phyloP scores from a whole-genome alignment of 1,284 basidiomycete species.

The Leccinum variabile region DNA sequence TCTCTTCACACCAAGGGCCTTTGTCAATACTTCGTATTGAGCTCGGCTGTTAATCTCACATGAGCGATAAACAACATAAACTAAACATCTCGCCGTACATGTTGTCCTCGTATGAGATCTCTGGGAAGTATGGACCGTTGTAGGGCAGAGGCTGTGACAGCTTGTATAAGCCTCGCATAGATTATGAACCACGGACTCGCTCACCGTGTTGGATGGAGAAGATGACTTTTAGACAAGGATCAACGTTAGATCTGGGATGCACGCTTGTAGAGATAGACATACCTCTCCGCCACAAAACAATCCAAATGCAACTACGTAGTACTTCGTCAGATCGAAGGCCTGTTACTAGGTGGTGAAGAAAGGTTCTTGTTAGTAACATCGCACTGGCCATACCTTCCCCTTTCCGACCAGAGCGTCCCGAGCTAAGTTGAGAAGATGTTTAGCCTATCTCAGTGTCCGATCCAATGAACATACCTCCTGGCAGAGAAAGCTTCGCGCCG shows the following conservation, averaged over 20 bases:
- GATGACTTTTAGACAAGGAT: conserved; percentile 10
- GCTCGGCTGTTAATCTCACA: conserved; percentile 41
- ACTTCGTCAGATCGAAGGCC: conserved; percentile 50
- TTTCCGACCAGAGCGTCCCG: conserved; percentile 49
- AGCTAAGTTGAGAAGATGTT: conserved; percentile 33
- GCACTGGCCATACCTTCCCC: conserved; percentile 38
- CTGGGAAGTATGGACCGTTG: conserved; percentile 47
- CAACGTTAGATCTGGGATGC: not conserved
- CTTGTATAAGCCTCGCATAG: conserved; percentile 14
- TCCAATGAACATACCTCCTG: conserved; percentile 13
- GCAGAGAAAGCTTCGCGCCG: conserved; percentile 24
- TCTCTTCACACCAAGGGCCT: conserved; percentile 49
- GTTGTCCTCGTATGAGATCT: conserved; percentile 34
- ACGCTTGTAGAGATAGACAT: conserved; percentile 7
- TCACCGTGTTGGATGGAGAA: conserved; percentile 22
- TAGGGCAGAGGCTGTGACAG: conserved; percentile 41
- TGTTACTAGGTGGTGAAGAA: conserved; percentile 17
- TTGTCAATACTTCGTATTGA: conserved; percentile 53
- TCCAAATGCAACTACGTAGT: conserved; percentile 54
- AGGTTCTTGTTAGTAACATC: not conserved
- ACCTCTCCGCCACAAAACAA: conserved; percentile 60
- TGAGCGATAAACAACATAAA: conserved; percentile 1
- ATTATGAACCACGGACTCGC: not conserved
- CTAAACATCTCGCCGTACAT: conserved; percentile 11
- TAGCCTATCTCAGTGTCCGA: not conserved